These are phyloP conservation scores for Yamadazyma kanchanaburiensis DNA, from an alignment of 1,139 yeast genomes.

Conservation along the genomic window DNA sequence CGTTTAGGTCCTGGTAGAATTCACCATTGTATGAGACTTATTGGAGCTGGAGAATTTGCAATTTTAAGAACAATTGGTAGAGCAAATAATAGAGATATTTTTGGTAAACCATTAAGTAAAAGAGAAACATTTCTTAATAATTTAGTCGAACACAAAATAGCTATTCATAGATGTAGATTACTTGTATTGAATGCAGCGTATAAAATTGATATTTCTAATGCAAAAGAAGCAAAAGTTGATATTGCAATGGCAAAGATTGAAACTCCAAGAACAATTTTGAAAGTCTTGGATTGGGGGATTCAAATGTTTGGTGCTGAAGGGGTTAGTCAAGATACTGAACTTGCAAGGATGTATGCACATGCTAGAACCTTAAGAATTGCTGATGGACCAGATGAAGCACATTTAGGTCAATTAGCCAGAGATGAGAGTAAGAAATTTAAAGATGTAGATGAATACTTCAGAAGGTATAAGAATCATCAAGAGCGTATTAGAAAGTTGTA, in stretches of 20 bases:
- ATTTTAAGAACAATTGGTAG: conserved; percentile 50
- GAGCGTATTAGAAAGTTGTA: conserved; percentile 26
- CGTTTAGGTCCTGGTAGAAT: conserved; percentile 72
- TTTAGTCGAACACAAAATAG: conserved; percentile 58
- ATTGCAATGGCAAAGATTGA: conserved; percentile 70
- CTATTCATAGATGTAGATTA: conserved; percentile 54
- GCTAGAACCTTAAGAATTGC: conserved; percentile 65
- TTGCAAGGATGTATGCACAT: conserved; percentile 55
- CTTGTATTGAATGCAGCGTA: conserved; percentile 66
- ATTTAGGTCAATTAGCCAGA: conserved; percentile 58
- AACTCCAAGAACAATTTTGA: conserved; percentile 56
- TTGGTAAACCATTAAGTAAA: conserved; percentile 52
- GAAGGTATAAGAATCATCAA: conserved; percentile 17
- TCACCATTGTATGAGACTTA: conserved; percentile 71
- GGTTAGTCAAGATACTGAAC: conserved; percentile 59
- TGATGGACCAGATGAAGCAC: conserved; percentile 78
- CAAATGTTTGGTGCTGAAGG: conserved; percentile 74
- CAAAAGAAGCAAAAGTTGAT: conserved; percentile 56
- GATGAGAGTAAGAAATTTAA: conserved; percentile 35
- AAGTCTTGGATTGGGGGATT: conserved; percentile 62
- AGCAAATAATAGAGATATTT: conserved; percentile 54
- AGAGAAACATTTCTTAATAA: conserved; percentile 52
- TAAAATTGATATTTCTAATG: conserved; percentile 54
- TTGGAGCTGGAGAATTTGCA: conserved; percentile 67
- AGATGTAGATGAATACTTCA: conserved; percentile 33